These are phyloP conservation scores for Castanea mollissima DNA, from an alignment of 306 rosid species.

Conservation along the genomic window DNA sequence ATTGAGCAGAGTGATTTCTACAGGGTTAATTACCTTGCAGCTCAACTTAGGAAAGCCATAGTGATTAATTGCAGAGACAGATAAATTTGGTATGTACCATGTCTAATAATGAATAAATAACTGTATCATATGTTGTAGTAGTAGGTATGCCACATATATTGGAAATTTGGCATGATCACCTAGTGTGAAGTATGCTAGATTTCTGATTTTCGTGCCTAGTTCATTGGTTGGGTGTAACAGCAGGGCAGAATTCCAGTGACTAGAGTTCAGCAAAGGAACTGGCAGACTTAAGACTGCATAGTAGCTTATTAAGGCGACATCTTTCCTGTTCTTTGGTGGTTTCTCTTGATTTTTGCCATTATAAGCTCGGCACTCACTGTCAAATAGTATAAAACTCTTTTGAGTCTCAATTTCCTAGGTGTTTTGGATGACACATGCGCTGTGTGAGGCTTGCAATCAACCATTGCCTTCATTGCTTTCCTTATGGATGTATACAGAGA, in stretches of 20 bases:
- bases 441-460: conserved; percentile 50
- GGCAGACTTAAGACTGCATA: neutral
- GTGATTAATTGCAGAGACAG: conserved; percentile 39
- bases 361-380: neutral
- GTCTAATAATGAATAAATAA: neutral
- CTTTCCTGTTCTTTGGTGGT: neutral
- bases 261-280: neutral
- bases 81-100: conserved; percentile 45
- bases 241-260: neutral
- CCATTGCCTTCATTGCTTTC: conserved; percentile 45
- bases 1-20: conserved; percentile 54
- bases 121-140: neutral
- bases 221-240: neutral
- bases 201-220: neutral
- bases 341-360: conserved; percentile 5
- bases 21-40: conserved; percentile 52
- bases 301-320: neutral
- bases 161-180: neutral
- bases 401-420: conserved; percentile 34
- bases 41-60: conserved; percentile 46
- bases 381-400: neutral
- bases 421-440: conserved; percentile 62
- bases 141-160: neutral
- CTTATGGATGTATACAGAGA: conserved; percentile 48
- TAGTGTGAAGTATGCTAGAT: neutral